phyloP scores from a whole-genome alignment of 371 early-diverging fungal species.

The Umbelopsis sp. region DNA sequence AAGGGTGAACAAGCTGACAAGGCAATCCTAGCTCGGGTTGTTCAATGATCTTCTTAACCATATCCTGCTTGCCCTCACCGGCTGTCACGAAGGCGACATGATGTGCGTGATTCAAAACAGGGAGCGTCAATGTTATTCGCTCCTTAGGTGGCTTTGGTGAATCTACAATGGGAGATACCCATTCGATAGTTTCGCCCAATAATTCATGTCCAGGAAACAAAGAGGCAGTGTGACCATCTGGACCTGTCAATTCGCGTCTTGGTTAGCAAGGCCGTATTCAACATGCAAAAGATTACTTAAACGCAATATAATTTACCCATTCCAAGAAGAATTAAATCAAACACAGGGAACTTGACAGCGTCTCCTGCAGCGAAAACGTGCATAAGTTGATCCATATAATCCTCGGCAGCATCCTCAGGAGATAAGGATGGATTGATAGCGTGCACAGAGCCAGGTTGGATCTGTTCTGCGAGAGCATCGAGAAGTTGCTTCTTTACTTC shows the following conservation, averaged over 20 bases:
- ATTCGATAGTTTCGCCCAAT: conserved; percentile 17
- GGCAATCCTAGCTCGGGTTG: conserved; percentile 48
- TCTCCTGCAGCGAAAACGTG: conserved; percentile 59
- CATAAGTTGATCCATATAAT: conserved; percentile 44
- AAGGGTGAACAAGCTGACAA: conserved; percentile 59
- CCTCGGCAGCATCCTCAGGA: conserved; percentile 17
- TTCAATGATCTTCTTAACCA: conserved; percentile 63
- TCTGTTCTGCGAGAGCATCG: conserved; percentile 37
- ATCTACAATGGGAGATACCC: conserved; percentile 14
- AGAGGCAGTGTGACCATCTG: conserved; percentile 19
- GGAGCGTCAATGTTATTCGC: conserved; percentile 19
- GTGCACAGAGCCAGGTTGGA: conserved; percentile 65
- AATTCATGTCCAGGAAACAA: conserved; percentile 20
- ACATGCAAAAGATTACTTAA: not conserved
- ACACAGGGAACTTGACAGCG: conserved; percentile 53
- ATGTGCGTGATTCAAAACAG: conserved; percentile 22
- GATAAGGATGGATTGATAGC: conserved; percentile 56
- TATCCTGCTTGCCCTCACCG: conserved; percentile 78
- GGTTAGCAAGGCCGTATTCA: not conserved
- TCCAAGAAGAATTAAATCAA: conserved; percentile 91
- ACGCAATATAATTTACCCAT: conserved; percentile 54
- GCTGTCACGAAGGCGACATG: conserved; percentile 75
- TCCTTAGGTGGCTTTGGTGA: conserved; percentile 33
- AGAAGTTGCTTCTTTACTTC: conserved; percentile 67
- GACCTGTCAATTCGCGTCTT: not conserved